Evolutionary conservation across 1,284 basidiomycete species (phyloP), one percentile per base, ranked within the genome.

Genomic region (Meira nashicola): DNA sequence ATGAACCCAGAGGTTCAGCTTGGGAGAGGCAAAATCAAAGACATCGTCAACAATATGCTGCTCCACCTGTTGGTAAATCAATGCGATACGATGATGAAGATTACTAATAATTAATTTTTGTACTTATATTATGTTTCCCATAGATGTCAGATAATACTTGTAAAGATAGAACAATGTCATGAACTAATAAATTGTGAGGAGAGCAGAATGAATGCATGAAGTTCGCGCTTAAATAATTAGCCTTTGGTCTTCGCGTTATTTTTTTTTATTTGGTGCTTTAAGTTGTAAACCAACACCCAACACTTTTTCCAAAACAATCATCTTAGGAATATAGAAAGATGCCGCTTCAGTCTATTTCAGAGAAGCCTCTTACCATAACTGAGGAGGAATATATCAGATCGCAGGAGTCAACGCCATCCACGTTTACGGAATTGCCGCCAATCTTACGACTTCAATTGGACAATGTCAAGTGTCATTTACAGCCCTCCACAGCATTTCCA

Each of bases 321-420:
- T 33, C 28, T 33, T 33, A 33, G 28, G 8, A 3, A 33, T 33
- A 33, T 33, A 33, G 5, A 40, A 50, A 55, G 47, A 56, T 56
- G 55, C 21, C 43, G n/a, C 43, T 56, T 19, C 33, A n/a, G 28
- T 15, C 38, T n/a, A 15, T 56, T 11, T n/a, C 21, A n/a, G 21
- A 17, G 12, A 25, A 44, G 41, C 55, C 55, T 15, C 17, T 40
- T 17, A 33, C 37, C 44, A 14, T 49, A 3, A n/a, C 55, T 2
- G 21, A 33, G n/a, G 55, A 47, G n/a, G 55, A 64, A 53, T 53
- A 58, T 3, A 53, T 46, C 2, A 51, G 57, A 46, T 46, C 51
- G 6, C 60, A 68, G 46, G 54, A 62, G n/a, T 60, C 62, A 14
- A 72, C 72, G 21, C 70, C 72, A 5, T n/a, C 47, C 21, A 50